Percentiles rank a stretch among this genome's conserved stretches.
Conservation (phyloP, 257 asterid genomes). For the Penstemon eatonii region DNA sequence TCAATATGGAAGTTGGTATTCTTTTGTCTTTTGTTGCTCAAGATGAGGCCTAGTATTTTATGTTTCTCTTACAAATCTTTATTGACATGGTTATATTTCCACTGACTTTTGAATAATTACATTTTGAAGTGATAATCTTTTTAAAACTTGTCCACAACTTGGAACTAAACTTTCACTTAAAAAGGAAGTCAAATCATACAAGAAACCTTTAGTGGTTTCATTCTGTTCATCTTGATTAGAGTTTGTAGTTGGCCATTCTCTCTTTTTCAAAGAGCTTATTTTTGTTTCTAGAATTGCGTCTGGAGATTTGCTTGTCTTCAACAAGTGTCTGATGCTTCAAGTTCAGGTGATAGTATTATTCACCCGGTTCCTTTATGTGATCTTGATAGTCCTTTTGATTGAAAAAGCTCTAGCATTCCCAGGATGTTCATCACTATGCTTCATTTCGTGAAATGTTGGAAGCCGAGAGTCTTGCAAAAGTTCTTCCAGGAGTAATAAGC, state of each 20-base stretch:
- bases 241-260: constrained; percentile 11
- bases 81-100: neutral
- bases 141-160: neutral
- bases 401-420: constrained; percentile 28
- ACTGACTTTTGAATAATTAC: neutral
- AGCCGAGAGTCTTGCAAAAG: constrained; percentile 56
- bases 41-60: neutral
- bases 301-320: constrained; percentile 62
- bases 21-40: neutral
- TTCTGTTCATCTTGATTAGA: constrained; percentile 6
- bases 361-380: constrained; percentile 26
- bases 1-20: neutral
- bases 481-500: constrained; percentile 78
- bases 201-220: neutral
- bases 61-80: neutral
- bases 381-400: constrained; percentile 10
- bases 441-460: constrained; percentile 81
- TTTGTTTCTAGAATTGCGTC: constrained; percentile 52
- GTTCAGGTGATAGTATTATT: constrained; percentile 67
- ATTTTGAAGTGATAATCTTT: neutral
- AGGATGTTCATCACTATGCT: constrained; percentile 69
- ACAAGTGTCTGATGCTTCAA: constrained; percentile 68
- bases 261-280: constrained; percentile 27
- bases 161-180: neutral
- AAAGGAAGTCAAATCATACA: too few relatives aligned